These are phyloP conservation scores for Ogataea neopini DNA, from an alignment of 805 yeast species.

Conservation along the genomic window DNA sequence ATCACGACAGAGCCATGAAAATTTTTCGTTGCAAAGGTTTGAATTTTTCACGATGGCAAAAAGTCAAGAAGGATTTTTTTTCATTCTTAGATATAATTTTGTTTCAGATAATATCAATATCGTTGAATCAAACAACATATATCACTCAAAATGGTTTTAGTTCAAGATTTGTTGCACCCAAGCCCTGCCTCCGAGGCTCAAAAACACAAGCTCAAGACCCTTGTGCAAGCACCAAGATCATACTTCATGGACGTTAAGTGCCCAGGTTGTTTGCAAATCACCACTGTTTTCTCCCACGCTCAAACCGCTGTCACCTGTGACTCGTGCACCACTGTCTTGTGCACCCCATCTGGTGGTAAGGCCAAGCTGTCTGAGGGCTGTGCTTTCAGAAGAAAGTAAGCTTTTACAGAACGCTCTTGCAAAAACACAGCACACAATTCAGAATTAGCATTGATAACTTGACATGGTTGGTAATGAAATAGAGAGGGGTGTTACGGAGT, in stretches of 20 bases:
- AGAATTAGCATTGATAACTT: constrained; percentile 9
- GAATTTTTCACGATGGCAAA: constrained; percentile 3
- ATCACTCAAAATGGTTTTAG: constrained; percentile 68
- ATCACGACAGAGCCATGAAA: constrained; percentile 10
- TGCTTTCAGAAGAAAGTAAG: constrained; percentile 98
- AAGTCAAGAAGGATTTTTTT: constrained; percentile 3
- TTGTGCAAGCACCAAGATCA: constrained; percentile 98
- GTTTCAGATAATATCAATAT: background rate
- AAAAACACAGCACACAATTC: constrained; percentile 8
- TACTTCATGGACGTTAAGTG: constrained; percentile 99
- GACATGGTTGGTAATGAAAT: constrained; percentile 8
- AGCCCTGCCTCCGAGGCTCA: constrained; percentile 93
- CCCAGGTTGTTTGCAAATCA: constrained; percentile 98
- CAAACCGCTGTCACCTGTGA: constrained; percentile 99
- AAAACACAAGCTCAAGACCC: constrained; percentile 96
- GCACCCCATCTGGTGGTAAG: constrained; percentile 99
- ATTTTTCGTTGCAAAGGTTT: constrained; percentile 7
- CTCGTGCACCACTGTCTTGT: constrained; percentile 95
- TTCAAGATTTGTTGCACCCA: constrained; percentile 99
- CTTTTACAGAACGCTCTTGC: constrained; percentile 5
- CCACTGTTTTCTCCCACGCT: constrained; percentile 99
- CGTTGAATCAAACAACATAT: constrained; percentile 2
- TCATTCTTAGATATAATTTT: background rate
- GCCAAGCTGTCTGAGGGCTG: constrained; percentile 99
- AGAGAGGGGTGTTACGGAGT: constrained; percentile 5